Conservation (phyloP, 148 eudicot species). For the Rhododendron kiyosumense region DNA sequence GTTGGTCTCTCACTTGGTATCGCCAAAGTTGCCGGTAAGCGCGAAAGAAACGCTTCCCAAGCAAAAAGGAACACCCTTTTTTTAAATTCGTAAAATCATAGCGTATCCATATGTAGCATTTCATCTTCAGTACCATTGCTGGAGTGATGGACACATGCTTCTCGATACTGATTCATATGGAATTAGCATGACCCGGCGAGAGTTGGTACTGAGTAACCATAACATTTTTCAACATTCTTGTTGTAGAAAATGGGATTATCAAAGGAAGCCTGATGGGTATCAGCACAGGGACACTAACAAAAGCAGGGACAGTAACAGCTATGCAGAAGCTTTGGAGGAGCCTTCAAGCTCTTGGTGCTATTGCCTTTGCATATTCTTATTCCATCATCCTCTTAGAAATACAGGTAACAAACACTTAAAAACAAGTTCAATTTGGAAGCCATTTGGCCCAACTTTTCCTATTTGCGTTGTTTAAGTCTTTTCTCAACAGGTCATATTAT, state of each 20-base stretch:
- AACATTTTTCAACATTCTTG: not conserved
- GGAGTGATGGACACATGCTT: not conserved
- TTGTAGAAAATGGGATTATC: conserved; percentile 31
- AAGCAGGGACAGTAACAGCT: conserved; percentile 25
- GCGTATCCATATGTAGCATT: not conserved
- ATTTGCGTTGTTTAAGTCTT: not conserved
- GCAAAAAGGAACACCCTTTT: not conserved
- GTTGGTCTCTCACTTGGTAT: conserved; percentile 32
- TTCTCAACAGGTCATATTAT: not conserved
- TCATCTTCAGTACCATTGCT: not conserved
- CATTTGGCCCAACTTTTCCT: not conserved
- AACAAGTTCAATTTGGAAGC: not conserved
- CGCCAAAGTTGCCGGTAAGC: conserved; percentile 22
- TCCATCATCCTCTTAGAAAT: conserved; percentile 49
- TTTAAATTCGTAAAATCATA: not conserved
- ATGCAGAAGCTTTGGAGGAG: conserved; percentile 39
- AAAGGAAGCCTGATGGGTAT: conserved; percentile 47
- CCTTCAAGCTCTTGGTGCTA: conserved; percentile 52
- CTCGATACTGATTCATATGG: not conserved
- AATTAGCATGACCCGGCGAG: not conserved
- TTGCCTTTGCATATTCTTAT: conserved; percentile 46
- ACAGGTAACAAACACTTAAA: conserved; percentile 21
- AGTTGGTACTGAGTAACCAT: not conserved
- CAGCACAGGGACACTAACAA: conserved; percentile 33
- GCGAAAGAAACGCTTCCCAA: not conserved